A percentile compares a stretch with the other conserved stretches of the same genome.
Evolutionary conservation across 306 rosid genomes (phyloP).

Genomic region (Clitoria ternatea): DNA sequence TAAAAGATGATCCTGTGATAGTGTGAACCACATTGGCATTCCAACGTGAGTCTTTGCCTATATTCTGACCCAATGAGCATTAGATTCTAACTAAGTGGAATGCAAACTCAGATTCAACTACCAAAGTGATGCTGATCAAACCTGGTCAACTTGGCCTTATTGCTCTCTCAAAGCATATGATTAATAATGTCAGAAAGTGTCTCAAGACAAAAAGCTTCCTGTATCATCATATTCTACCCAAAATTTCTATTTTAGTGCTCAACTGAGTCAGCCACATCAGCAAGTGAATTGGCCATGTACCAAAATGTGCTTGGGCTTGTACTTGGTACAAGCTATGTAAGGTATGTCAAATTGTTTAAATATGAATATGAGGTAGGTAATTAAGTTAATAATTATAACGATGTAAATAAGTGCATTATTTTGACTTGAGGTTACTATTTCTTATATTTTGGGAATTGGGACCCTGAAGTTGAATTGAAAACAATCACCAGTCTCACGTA

Average conservation of each 20-base stretch:
- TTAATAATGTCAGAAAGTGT: not conserved
- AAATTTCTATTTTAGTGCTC: constrained; percentile 37
- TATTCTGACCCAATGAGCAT: constrained; percentile 37
- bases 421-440: constrained; percentile 7
- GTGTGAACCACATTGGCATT: constrained; percentile 23
- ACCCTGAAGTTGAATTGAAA: not conserved
- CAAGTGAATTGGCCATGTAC: constrained; percentile 31
- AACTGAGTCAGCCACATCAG: constrained; percentile 52
- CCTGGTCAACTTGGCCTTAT: constrained; percentile 53
- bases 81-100: constrained; percentile 56
- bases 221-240: constrained; percentile 16
- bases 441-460: not conserved
- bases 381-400: not conserved
- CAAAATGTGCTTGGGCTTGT: not conserved
- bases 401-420: constrained; percentile 3
- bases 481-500: not conserved
- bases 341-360: not conserved
- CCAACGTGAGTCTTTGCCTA: constrained; percentile 25
- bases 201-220: constrained; percentile 3
- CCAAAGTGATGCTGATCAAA: constrained; percentile 33
- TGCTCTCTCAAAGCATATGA: constrained; percentile 31
- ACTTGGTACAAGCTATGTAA: not conserved
- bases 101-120: constrained; percentile 67
- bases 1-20: constrained; percentile 5
- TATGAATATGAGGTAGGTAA: not conserved